Evolutionary conservation across 805 yeast species (phyloP).

Genomic region (Starmerella scarabaei): DNA sequence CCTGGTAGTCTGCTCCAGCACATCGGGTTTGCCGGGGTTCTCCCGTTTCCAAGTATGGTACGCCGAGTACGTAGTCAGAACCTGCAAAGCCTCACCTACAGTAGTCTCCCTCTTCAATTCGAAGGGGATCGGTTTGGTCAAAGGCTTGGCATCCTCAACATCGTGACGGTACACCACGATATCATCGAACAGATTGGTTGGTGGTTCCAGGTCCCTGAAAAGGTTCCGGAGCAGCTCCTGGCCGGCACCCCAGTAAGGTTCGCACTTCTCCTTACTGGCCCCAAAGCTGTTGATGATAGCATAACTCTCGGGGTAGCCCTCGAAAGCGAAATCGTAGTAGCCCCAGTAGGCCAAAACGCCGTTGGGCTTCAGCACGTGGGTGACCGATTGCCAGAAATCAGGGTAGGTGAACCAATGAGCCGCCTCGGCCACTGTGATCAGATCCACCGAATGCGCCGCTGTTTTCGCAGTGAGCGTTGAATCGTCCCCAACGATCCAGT

Average conservation of each 20-base stretch:
- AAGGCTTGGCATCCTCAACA: neutral
- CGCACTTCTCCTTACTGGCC: constrained; percentile 33
- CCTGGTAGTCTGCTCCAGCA: constrained; percentile 37
- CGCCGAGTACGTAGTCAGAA: constrained; percentile 58
- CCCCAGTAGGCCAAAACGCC: constrained; percentile 75
- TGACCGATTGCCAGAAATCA: constrained; percentile 38
- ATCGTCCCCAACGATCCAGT: constrained; percentile 18
- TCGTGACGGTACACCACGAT: neutral
- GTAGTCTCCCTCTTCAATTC: constrained; percentile 23
- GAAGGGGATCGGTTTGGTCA: constrained; percentile 24
- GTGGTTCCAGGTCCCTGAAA: constrained; percentile 35
- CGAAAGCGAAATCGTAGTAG: constrained; percentile 56
- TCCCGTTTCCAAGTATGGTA: constrained; percentile 47
- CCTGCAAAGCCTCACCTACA: constrained; percentile 37
- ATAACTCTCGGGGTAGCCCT: constrained; percentile 41
- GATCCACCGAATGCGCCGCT: constrained; percentile 37
- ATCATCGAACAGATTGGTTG: constrained; percentile 34
- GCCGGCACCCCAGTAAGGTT: constrained; percentile 82
- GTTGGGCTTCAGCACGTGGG: constrained; percentile 38
- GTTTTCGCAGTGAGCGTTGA: constrained; percentile 17
- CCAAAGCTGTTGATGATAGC: constrained; percentile 39
- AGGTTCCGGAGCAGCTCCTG: constrained; percentile 39
- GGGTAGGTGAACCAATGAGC: constrained; percentile 69
- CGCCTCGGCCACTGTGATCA: constrained; percentile 68
- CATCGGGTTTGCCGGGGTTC: constrained; percentile 33